Percentiles rank a stretch among this genome's conserved stretches.
These are phyloP conservation scores for Pseudogymnoascus sp. DNA, from an alignment of 2,329 filamentous ascomycete genomes.

Conservation along the genomic window DNA sequence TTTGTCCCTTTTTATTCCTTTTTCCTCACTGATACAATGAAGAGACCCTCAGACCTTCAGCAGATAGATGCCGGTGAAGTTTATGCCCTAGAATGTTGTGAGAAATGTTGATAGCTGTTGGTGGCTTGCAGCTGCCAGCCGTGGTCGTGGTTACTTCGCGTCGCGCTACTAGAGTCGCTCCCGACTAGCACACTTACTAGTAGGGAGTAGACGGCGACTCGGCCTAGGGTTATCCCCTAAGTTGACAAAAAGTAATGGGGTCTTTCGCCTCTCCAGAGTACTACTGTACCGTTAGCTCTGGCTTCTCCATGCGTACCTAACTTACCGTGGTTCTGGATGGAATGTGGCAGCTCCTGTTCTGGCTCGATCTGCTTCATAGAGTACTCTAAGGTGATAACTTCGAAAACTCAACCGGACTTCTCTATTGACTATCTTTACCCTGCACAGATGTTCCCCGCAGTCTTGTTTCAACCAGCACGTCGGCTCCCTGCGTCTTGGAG, in stretches of 20 bases:
- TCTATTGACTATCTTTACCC: background rate
- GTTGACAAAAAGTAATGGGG: background rate
- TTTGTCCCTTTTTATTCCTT: background rate
- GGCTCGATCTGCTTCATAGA: background rate
- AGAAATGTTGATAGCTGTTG: background rate
- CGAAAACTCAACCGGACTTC: background rate
- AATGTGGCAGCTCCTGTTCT: background rate
- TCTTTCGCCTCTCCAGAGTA: background rate
- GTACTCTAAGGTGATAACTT: background rate
- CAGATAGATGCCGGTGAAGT: background rate
- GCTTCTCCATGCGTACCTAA: background rate
- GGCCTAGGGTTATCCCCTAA: background rate
- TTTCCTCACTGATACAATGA: background rate
- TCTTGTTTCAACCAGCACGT: background rate
- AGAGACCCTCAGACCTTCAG: background rate
- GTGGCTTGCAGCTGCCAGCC: background rate
- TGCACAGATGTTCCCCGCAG: background rate
- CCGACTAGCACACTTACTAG: background rate
- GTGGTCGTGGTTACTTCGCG: background rate
- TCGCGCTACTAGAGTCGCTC: background rate
- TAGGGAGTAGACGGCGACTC: background rate
- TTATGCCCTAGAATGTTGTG: background rate
- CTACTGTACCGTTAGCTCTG: background rate
- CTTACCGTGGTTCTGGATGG: background rate
- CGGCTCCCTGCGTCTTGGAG: background rate